These are phyloP conservation scores for Meyerozyma elateridarum DNA, from an alignment of 1,139 yeast genomes.

Conservation along the genomic window DNA sequence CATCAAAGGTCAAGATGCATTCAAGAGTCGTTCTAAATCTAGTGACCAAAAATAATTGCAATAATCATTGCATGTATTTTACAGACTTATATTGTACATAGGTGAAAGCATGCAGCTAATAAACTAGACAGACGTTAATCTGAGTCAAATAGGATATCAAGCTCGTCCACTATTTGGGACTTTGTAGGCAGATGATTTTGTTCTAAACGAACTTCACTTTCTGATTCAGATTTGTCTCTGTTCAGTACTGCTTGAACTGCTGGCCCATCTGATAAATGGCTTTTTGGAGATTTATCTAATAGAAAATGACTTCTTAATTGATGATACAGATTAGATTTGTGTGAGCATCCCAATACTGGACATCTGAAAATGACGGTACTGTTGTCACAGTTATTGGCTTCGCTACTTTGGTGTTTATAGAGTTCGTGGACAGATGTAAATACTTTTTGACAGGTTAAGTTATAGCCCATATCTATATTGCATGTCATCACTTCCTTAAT, in stretches of 20 bases:
- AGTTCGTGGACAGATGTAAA: too few relatives aligned
- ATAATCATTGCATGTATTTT: not conserved
- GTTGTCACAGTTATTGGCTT: not conserved
- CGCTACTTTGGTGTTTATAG: not conserved
- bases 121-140: not conserved
- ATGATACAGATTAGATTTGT: not conserved
- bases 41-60: not conserved
- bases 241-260: not conserved
- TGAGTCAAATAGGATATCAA: conserved; percentile 1
- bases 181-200: not conserved
- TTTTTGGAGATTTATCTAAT: not conserved
- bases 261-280: not conserved
- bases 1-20: conserved; percentile 43
- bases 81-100: conserved; percentile 4
- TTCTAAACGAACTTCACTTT: too few relatives aligned
- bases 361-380: not conserved
- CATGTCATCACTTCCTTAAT: not conserved
- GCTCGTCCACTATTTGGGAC: not conserved
- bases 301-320: not conserved
- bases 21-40: conserved; percentile 16
- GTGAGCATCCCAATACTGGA: not conserved
- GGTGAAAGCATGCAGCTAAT: not conserved
- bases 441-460: too few relatives aligned
- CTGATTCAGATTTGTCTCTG: not conserved
- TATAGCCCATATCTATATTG: not conserved